Percentiles rank a stretch among this genome's conserved stretches.
These are phyloP conservation scores for Magnusiomyces sp. DNA, from an alignment of 1,139 yeast species.

Conservation along the genomic window DNA sequence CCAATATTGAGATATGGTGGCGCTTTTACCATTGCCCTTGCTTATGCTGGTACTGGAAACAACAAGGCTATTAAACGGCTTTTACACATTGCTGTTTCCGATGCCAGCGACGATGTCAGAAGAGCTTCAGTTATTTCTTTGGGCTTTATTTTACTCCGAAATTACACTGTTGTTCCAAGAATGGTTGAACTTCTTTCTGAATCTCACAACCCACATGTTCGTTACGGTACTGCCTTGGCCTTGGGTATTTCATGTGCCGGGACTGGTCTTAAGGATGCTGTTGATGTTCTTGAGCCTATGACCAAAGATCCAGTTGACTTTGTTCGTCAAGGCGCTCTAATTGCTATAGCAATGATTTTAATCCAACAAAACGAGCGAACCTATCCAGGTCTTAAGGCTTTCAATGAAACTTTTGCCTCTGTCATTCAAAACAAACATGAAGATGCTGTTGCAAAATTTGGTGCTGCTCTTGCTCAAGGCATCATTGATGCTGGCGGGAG, in stretches of 20 bases:
- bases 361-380: conserved; percentile 88
- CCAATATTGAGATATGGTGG: conserved; percentile 93
- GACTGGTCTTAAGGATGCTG: conserved; percentile 77
- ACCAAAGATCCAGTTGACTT: conserved; percentile 92
- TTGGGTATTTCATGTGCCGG: conserved; percentile 97
- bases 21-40: conserved; percentile 86
- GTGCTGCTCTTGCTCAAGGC: conserved; percentile 96
- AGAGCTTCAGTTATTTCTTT: conserved; percentile 92
- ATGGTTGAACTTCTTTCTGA: conserved; percentile 88
- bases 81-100: conserved; percentile 91
- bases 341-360: conserved; percentile 85
- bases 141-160: conserved; percentile 86
- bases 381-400: conserved; percentile 68
- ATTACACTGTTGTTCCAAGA: conserved; percentile 89
- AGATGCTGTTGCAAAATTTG: conserved; percentile 95
- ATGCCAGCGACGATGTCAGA: conserved; percentile 93
- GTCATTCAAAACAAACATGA: conserved; percentile 82
- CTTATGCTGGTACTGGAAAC: conserved; percentile 94
- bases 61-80: conserved; percentile 78
- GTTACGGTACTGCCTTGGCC: conserved; percentile 97
- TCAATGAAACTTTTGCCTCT: conserved; percentile 66
- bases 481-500: conserved; percentile 98
- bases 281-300: conserved; percentile 87
- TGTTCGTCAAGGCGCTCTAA: conserved; percentile 95
- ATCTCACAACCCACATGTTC: conserved; percentile 95